Evolutionary conservation across 192 early-diverging fungal genomes (phyloP), one percentile per base, ranked within the genome.

Genomic region (Cladochytrium replicatum): DNA sequence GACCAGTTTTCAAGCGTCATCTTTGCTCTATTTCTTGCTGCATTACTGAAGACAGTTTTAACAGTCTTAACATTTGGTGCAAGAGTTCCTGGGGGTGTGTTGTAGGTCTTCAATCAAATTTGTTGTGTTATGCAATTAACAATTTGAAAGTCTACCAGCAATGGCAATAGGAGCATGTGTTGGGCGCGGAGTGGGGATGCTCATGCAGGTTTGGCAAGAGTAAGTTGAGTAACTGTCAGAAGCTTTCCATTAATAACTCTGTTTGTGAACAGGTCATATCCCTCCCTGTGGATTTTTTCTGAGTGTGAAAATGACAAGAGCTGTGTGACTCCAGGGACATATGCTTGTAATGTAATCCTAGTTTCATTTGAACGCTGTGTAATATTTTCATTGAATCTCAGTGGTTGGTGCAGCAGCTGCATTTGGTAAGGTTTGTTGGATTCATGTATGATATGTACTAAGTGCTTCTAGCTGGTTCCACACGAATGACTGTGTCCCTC

Each of bases 301-400:
- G 66, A 71, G 22, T 95, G 94, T 52, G 75, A 78, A 19, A 68
- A 82, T 5, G 86, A 87, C 58, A 63, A 77, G 2, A 68, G 79
- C 19, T 98, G 94, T 54, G 84, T 98, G 9, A 92, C 87, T 1
- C 94, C 91, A 2, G 95, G 92, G 15, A 89, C 86, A 0, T 99
- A 99, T 62, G 90, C 93, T 27, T n/a, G n/a, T n/a, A n/a, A n/a
- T n/a, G n/a, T n/a, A n/a, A 82, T 90, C 38, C 57, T 91, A 29
- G 89, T 88, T 21, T 85, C 89, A n/a, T n/a, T n/a, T n/a, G n/a
- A n/a, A n/a, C n/a, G n/a, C n/a, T n/a, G n/a, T n/a, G n/a, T n/a
- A n/a, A n/a, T n/a, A n/a, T n/a, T n/a, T n/a, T n/a, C n/a, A n/a
- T n/a, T n/a, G n/a, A n/a, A n/a, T n/a, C 9, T 11, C 39, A 44